Conservation (phyloP, 208 protist species). For the Leishmania tarentolae region DNA sequence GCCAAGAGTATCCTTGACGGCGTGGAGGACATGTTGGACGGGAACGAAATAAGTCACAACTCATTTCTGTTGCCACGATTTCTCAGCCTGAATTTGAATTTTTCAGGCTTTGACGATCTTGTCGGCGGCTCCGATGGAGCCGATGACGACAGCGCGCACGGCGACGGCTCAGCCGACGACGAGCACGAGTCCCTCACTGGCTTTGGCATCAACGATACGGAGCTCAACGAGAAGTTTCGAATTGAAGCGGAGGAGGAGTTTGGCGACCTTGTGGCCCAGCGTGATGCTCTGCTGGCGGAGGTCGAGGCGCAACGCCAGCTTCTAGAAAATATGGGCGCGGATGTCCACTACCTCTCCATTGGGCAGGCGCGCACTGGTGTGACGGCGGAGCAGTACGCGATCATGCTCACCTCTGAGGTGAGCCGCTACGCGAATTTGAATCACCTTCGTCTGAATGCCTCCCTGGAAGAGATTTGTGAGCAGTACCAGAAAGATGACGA, state of each 20-base stretch:
- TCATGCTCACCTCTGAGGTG: conserved; percentile 70
- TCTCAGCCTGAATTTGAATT: conserved; percentile 4
- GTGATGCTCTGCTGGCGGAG: conserved; percentile 47
- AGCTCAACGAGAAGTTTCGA: conserved; percentile 53
- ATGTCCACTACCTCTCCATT: conserved; percentile 61
- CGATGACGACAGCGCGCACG: conserved; percentile 5
- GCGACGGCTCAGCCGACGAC: not conserved
- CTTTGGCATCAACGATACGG: conserved; percentile 45
- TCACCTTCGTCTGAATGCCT: conserved; percentile 32
- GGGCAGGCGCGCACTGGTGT: conserved; percentile 31
- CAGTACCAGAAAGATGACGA: not conserved
- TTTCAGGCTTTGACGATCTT: conserved; percentile 6
- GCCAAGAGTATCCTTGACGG: conserved; percentile 61
- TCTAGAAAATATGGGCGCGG: conserved; percentile 45
- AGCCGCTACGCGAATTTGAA: conserved; percentile 62
- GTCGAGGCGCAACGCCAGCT: conserved; percentile 45
- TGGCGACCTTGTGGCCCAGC: conserved; percentile 48
- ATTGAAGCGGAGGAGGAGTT: conserved; percentile 64
- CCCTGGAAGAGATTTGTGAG: not conserved
- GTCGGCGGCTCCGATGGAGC: conserved; percentile 8
- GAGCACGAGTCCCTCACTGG: conserved; percentile 33
- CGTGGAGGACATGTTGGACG: conserved; percentile 34
- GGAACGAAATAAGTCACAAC: not conserved
- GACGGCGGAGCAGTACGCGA: conserved; percentile 64
- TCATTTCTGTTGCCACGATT: conserved; percentile 30